Conservation (phyloP, 805 yeast species). For the Yamadazyma scolyti region DNA sequence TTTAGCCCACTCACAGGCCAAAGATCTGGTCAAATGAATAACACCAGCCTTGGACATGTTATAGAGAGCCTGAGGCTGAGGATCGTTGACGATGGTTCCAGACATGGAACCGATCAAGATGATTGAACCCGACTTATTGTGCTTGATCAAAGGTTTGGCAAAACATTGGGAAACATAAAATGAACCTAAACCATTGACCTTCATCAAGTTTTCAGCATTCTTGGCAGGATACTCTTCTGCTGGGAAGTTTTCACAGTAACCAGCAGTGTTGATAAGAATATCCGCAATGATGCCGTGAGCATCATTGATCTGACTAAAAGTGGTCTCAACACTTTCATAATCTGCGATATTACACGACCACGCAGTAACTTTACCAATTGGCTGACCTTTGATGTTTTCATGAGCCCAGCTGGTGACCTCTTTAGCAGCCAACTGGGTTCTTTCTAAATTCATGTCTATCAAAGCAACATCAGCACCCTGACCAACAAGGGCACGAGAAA, state of each 20-base stretch:
- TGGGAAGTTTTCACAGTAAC: slow-evolving; percentile 76
- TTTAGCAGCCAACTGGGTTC: slow-evolving; percentile 53
- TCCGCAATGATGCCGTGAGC: slow-evolving; percentile 62
- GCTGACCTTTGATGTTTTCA: slow-evolving; percentile 32
- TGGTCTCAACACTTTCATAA: slow-evolving; percentile 52
- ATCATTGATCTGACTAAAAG: slow-evolving; percentile 50
- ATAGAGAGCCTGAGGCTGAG: slow-evolving; percentile 77
- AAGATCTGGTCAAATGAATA: slow-evolving; percentile 69
- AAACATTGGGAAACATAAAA: slow-evolving; percentile 70
- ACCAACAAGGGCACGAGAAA: slow-evolving; percentile 64
- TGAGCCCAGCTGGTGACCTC: slow-evolving; percentile 47
- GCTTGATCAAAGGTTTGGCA: slow-evolving; percentile 62
- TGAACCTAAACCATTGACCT: slow-evolving; percentile 73
- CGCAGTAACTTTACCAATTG: slow-evolving; percentile 46
- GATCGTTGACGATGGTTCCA: slow-evolving; percentile 72
- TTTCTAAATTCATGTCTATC: slow-evolving; percentile 61
- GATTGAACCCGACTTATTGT: slow-evolving; percentile 55
- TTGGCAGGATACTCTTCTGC: slow-evolving; percentile 73
- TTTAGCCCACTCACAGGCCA: slow-evolving; percentile 82
- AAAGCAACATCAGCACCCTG: slow-evolving; percentile 78
- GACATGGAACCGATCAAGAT: slow-evolving; percentile 78
- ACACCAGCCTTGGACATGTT: slow-evolving; percentile 88
- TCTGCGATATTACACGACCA: slow-evolving; percentile 77
- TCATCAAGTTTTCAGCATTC: slow-evolving; percentile 64
- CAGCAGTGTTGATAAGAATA: slow-evolving; percentile 75